phyloP scores from a whole-genome alignment of 257 asterid genomes.

The Nyctanthes arbortristis region DNA sequence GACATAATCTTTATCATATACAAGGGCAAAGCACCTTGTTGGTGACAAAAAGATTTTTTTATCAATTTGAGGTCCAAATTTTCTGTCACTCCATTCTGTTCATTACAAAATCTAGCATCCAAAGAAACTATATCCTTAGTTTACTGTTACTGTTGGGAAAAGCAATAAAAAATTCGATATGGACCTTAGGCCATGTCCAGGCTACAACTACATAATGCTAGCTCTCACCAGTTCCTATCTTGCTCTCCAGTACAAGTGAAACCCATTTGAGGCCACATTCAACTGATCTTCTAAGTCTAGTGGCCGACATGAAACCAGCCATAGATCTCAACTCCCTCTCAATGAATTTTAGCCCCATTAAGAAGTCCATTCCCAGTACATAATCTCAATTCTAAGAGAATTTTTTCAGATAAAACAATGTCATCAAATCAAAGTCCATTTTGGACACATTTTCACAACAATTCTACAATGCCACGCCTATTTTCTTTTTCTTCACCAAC shows the following conservation, averaged over 20 bases:
- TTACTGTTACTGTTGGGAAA: background rate
- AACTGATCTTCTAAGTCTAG: background rate
- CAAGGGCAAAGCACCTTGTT: background rate
- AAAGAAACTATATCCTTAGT: background rate
- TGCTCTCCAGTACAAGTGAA: slow-evolving; percentile 7
- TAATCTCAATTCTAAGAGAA: slow-evolving; percentile 1
- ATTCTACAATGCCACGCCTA: slow-evolving; percentile 20
- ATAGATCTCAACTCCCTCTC: background rate
- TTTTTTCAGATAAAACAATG: slow-evolving; percentile 17
- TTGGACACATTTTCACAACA: background rate
- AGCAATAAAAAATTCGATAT: background rate
- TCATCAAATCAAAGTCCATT: slow-evolving; percentile 7
- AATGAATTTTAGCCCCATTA: slow-evolving; percentile 10
- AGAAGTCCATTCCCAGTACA: slow-evolving; percentile 4
- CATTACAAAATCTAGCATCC: background rate
- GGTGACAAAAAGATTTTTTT: background rate
- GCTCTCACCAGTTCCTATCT: slow-evolving; percentile 3
- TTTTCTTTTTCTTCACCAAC: background rate
- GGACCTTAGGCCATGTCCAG: slow-evolving; percentile 5
- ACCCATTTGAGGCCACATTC: slow-evolving; percentile 14
- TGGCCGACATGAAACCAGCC: background rate
- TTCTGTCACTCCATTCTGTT: background rate
- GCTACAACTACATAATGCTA: slow-evolving; percentile 4
- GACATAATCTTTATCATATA: background rate
- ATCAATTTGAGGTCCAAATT: background rate